Conservation (phyloP, 768 basidiomycete species). For the Amanita inopinata region DNA sequence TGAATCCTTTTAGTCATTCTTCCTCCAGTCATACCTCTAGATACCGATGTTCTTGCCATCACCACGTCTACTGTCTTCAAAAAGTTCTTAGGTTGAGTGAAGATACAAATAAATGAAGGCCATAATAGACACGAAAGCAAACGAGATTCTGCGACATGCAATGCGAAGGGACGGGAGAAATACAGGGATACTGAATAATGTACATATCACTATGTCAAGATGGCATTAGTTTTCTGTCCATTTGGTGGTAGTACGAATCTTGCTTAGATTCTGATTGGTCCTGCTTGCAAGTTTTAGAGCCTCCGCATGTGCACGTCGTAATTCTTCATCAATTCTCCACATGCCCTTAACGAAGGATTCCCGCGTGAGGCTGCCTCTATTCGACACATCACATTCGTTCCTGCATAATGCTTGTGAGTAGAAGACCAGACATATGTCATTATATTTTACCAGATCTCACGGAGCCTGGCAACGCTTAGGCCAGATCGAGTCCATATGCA, state of each 20-base stretch:
- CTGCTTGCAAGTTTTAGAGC: conserved; percentile 23
- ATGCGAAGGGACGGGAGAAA: too few species aligned
- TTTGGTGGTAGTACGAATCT: not conserved
- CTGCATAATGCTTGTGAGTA: conserved; percentile 24
- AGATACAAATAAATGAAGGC: too few species aligned
- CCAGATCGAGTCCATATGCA: conserved; percentile 55
- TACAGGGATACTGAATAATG: too few species aligned
- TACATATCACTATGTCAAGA: not conserved
- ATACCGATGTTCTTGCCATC: too few species aligned
- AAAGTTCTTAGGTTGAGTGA: too few species aligned
- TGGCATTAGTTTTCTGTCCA: not conserved
- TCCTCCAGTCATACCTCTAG: too few species aligned
- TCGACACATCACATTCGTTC: conserved; percentile 57
- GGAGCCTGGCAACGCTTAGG: conserved; percentile 41
- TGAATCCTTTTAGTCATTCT: too few species aligned
- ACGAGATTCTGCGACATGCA: too few species aligned
- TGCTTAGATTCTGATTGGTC: conserved; percentile 14
- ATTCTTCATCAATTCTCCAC: conserved; percentile 83
- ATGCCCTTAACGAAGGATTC: conserved; percentile 68
- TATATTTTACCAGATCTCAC: conserved; percentile 54
- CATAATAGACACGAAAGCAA: too few species aligned
- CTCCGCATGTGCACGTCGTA: conserved; percentile 46
- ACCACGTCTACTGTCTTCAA: too few species aligned
- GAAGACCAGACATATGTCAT: conserved; percentile 3
- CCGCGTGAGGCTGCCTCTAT: conserved; percentile 48